These are phyloP conservation scores for Candolleomyces eurysporus DNA, from an alignment of 768 basidiomycete species.

Conservation along the genomic window DNA sequence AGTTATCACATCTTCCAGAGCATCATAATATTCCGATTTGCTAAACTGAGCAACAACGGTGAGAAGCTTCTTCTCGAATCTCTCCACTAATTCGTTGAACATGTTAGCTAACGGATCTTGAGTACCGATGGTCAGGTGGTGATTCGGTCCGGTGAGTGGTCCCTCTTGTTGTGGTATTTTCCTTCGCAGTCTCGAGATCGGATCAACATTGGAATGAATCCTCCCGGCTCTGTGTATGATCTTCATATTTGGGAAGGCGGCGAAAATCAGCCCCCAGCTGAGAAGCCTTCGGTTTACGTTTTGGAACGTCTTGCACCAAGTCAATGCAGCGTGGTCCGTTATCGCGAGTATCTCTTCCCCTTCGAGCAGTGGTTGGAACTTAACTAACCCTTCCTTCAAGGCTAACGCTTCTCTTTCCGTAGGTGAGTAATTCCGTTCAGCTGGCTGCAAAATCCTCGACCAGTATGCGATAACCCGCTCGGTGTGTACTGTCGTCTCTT, in stretches of 20 bases:
- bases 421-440: slow-evolving; percentile 34
- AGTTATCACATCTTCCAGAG: too few relatives aligned
- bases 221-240: slow-evolving; percentile 36
- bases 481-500: slow-evolving; percentile 29
- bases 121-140: neutral
- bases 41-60: too few relatives aligned
- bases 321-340: slow-evolving; percentile 32
- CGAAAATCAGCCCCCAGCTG: slow-evolving; percentile 33
- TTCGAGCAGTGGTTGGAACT: slow-evolving; percentile 35
- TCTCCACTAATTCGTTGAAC: neutral
- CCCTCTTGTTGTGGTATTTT: slow-evolving; percentile 17
- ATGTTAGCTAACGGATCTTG: neutral
- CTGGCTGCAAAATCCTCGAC: slow-evolving; percentile 7
- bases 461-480: neutral
- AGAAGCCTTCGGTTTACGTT: slow-evolving; percentile 34
- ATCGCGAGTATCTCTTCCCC: slow-evolving; percentile 27
- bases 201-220: slow-evolving; percentile 40
- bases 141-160: slow-evolving; percentile 3
- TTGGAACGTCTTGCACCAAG: slow-evolving; percentile 35
- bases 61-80: too few relatives aligned
- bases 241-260: slow-evolving; percentile 31
- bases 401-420: slow-evolving; percentile 39
- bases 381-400: slow-evolving; percentile 33
- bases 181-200: slow-evolving; percentile 29
- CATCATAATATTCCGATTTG: too few relatives aligned